phyloP scores from a whole-genome alignment of 441 rosid species.

The Iberis amara region DNA sequence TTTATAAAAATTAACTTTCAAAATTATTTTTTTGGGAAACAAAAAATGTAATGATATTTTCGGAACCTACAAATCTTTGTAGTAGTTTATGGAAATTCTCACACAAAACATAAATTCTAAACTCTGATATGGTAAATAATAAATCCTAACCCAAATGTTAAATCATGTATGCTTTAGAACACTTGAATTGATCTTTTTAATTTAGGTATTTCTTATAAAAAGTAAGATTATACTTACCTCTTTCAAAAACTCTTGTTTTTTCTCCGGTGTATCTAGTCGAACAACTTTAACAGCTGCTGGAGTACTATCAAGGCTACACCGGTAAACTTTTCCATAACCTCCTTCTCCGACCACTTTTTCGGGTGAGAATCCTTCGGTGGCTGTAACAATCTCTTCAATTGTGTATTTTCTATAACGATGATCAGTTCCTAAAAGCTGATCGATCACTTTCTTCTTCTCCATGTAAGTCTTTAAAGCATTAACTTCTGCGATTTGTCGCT shows the following conservation, averaged over 20 bases:
- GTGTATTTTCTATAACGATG: conserved; percentile 64
- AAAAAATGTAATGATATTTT: too few relatives aligned
- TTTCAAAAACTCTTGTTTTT: conserved; percentile 68
- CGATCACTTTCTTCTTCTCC: conserved; percentile 58
- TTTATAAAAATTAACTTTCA: too few relatives aligned
- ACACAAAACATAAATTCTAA: too few relatives aligned
- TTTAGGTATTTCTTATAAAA: background rate
- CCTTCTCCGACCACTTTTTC: conserved; percentile 72
- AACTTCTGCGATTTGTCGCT: conserved; percentile 63
- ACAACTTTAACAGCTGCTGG: conserved; percentile 83
- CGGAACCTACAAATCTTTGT: too few relatives aligned
- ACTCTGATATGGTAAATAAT: too few relatives aligned
- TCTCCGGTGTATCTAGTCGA: conserved; percentile 41
- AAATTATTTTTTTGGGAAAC: too few relatives aligned
- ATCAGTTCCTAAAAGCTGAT: conserved; percentile 53
- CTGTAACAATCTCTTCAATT: conserved; percentile 54
- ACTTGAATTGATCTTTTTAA: background rate
- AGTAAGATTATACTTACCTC: conserved; percentile 44
- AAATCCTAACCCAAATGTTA: too few relatives aligned
- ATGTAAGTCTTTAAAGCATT: conserved; percentile 51
- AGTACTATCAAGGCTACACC: conserved; percentile 65
- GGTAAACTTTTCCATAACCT: conserved; percentile 79
- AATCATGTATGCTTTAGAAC: too few relatives aligned
- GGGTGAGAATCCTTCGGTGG: conserved; percentile 65
- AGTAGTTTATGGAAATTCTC: too few relatives aligned